Evolutionary conservation across 768 basidiomycete genomes (phyloP).

Genomic region (Lentinula lateritia): DNA sequence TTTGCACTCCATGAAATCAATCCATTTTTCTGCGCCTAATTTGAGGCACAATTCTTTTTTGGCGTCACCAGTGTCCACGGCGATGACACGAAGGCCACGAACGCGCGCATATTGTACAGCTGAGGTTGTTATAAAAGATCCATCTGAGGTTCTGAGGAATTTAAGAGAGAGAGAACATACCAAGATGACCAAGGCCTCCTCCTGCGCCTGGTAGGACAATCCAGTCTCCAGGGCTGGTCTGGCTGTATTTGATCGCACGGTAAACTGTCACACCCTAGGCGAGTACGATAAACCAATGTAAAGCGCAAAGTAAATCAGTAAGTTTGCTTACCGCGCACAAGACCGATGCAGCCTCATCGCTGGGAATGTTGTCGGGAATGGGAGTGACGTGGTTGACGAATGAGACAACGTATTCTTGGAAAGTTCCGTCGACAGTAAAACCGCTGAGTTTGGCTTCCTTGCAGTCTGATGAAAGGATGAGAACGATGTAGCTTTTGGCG

Average conservation of each 20-base stretch:
- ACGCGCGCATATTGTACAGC: constrained; percentile 77
- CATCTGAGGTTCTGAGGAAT: neutral
- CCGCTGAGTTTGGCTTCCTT: constrained; percentile 56
- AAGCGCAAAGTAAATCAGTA: neutral
- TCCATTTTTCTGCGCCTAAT: constrained; percentile 59
- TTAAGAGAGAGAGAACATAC: constrained; percentile 20
- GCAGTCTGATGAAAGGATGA: constrained; percentile 41
- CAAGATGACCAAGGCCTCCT: constrained; percentile 81
- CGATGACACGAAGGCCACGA: constrained; percentile 73
- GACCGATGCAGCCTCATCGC: constrained; percentile 66
- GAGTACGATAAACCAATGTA: neutral
- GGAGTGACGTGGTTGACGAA: constrained; percentile 71
- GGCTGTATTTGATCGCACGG: constrained; percentile 74
- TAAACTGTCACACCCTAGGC: constrained; percentile 73
- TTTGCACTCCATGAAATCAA: constrained; percentile 67
- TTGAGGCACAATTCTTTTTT: constrained; percentile 57
- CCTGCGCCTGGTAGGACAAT: constrained; percentile 75
- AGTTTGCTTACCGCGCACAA: constrained; percentile 48
- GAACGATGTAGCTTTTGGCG: neutral
- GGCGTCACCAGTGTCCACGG: constrained; percentile 66
- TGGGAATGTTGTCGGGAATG: constrained; percentile 65
- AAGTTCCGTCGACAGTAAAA: constrained; percentile 75
- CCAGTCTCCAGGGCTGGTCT: constrained; percentile 66
- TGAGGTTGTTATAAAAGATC: constrained; percentile 7
- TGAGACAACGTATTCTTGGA: constrained; percentile 65